Evolutionary conservation across 1,284 basidiomycete species (phyloP).

Genomic region (Ustilago crameri): DNA sequence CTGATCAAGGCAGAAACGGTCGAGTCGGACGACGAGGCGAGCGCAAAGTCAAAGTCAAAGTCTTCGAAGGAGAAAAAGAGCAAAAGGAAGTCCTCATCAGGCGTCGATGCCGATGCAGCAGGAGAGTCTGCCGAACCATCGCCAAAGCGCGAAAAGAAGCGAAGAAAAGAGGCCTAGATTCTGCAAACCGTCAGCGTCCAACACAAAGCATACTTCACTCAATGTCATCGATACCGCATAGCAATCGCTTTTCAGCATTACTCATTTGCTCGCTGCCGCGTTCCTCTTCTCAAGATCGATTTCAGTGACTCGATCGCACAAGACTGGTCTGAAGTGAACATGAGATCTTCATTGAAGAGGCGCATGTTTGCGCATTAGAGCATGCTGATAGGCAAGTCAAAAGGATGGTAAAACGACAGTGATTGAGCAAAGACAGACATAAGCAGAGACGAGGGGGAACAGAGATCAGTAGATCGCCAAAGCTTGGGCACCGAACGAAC

Average conservation of each 20-base stretch:
- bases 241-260: neutral
- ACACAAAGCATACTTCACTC: neutral
- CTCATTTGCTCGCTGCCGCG: too few relatives aligned
- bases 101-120: neutral
- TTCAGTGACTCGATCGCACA: too few relatives aligned
- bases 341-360: neutral
- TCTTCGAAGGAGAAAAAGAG: slow-evolving; percentile 9
- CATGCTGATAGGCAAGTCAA: neutral
- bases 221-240: neutral
- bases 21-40: slow-evolving; percentile 10
- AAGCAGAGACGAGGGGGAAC: neutral
- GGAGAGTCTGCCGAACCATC: neutral
- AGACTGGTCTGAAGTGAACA: too few relatives aligned
- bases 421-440: neutral
- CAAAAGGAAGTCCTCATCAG: slow-evolving; percentile 22
- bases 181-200: too few relatives aligned
- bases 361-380: neutral
- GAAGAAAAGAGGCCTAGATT: slow-evolving; percentile 27
- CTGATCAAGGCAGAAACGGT: neutral
- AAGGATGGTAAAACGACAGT: neutral
- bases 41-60: slow-evolving; percentile 17
- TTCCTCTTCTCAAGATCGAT: too few relatives aligned
- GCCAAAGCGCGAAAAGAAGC: slow-evolving; percentile 37
- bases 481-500: slow-evolving; percentile 2
- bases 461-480: too few relatives aligned